A percentile compares a stretch with the other conserved stretches of the same genome.
Evolutionary conservation across 1,284 basidiomycete genomes (phyloP).

Genomic region (Violaceomyces palustris): DNA sequence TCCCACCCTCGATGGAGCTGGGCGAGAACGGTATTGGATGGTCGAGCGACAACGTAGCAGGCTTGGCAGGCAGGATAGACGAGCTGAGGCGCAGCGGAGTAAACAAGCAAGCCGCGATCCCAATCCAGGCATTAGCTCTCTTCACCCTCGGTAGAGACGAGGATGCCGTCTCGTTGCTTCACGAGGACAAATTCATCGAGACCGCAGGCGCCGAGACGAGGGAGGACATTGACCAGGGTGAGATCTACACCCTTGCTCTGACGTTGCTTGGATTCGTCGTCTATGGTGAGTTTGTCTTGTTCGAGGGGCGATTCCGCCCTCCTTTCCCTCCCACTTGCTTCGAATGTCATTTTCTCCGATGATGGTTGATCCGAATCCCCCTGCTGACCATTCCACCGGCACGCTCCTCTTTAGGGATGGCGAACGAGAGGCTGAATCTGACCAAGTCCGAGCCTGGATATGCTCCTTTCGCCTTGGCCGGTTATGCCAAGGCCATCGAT

Average conservation of each 20-base stretch:
- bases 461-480: conserved; percentile 33
- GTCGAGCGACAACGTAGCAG: conserved; percentile 21
- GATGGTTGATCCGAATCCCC: not conserved
- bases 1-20: conserved; percentile 30
- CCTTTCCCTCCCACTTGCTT: no score
- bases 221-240: conserved; percentile 3
- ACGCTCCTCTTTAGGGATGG: conserved; percentile 23
- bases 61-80: conserved; percentile 25
- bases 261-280: conserved; percentile 34
- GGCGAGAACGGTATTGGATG: conserved; percentile 27
- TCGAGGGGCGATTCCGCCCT: no score
- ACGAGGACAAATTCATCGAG: conserved; percentile 35
- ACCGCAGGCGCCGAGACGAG: conserved; percentile 13
- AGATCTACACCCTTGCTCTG: conserved; percentile 23
- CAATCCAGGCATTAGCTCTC: conserved; percentile 36
- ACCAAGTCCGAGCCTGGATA: conserved; percentile 26
- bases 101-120: conserved; percentile 15
- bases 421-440: conserved; percentile 41
- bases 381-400: not conserved
- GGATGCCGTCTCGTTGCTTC: conserved; percentile 39
- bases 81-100: conserved; percentile 12
- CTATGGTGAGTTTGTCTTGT: conserved; percentile 20
- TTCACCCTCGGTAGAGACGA: conserved; percentile 44
- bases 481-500: conserved; percentile 44
- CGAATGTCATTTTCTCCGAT: conserved; percentile 1